Base-by-base conservation (phyloP, 257 asterid species). In the Scutellaria baicalensis region DNA sequence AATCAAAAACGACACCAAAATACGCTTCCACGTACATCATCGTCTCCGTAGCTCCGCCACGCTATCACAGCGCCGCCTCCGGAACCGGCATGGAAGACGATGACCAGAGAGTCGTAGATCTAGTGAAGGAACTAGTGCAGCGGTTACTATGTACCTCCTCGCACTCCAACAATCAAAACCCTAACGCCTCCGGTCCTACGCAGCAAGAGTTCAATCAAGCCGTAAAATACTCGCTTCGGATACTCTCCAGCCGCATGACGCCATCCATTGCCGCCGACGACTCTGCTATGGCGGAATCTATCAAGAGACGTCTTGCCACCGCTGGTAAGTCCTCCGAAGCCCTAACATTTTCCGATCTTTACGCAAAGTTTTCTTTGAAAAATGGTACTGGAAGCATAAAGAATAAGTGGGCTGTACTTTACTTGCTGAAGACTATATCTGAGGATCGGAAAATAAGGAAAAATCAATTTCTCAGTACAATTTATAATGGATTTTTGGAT, bases 291-390 rank as follows among this genome's bases (percentile, higher is more conserved):
- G 96, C 87, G 36, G 97, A 94, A 84, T 91, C 98, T 49, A 88
- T 94, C 73, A 94, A 94, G 79, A 85, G 98, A 54, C 86, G 84
- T 39, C 89, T 94, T 68, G 99, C 96, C 75, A 91, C 93, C 13
- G 78, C 87, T 36, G 99, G 99, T 85, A 94, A 94, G 85, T 88
- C 99, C 65, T 86, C 97, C 72, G 89, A 89, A 77, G 99, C 96
- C 79, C 93, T 94, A 56, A 86, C 88, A 52, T 94, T 94, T 52
- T 81, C 97, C 38, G 99, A 94, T 79, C 82, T 91, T 1, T 88
- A 79, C 71, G 16, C 96, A 9, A 86, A 94, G 59, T 85, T 94
- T 58, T 82, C 95, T 18, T 73, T 70, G 20, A 91, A 78, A 81
- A 81, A 71, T 8, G 97, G 97, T 12, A 89, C 93, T 1, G 99